Base-by-base conservation (phyloP, 768 basidiomycete genomes). In the Amanita muscaria region DNA sequence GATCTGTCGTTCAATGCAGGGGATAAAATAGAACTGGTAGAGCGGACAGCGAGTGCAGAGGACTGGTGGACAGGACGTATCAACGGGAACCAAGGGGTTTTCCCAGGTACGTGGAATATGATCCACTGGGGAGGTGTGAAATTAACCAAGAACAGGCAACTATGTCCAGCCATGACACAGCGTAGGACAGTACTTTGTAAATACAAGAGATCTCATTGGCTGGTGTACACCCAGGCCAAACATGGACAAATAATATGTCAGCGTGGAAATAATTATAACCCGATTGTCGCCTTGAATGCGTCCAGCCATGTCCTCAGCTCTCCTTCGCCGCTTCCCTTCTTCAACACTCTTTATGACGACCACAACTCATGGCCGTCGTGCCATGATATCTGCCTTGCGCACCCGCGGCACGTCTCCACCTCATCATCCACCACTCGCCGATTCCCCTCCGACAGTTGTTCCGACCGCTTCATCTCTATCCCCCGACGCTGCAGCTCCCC, bases 41-140 rank as follows among this genome's bases (percentile, higher is more conserved):
- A 92, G 62, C 77, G 77, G 62, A 81, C 83, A 14, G 76, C 74
- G 5, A 92, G 80, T 55, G 59, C 81, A 21, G 89, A 98, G 59
- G 93, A 98, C 58, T 97, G 93, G 93, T 98, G 94, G 94, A 96
- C 92, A 21, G 93, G 94, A 5, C 74, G 77, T 55, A 42, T 94
- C 53, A 80, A 88, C 51, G 91, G 91, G 5, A 59, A 61, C 49
- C 78, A 88, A 59, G 93, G 93, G 6, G 85, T 92, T 12, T 97
- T 97, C 66, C 94, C 93, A 44, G 88, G 87, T 76, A 65, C 59
- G 60, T 31, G 19, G 18, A 16, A 11, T 4, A 31, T 3, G 12
- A 19, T 16, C 16, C n/a, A 42, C 27, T 29, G 15, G 25, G 31
- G 8, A 19, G 25, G 16, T 16, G 16, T 19, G 2, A 16, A 31